A percentile compares a stretch with the other conserved stretches of the same genome.
These are phyloP conservation scores for Psilocybe cubensis DNA, from an alignment of 768 basidiomycete genomes.

Conservation along the genomic window DNA sequence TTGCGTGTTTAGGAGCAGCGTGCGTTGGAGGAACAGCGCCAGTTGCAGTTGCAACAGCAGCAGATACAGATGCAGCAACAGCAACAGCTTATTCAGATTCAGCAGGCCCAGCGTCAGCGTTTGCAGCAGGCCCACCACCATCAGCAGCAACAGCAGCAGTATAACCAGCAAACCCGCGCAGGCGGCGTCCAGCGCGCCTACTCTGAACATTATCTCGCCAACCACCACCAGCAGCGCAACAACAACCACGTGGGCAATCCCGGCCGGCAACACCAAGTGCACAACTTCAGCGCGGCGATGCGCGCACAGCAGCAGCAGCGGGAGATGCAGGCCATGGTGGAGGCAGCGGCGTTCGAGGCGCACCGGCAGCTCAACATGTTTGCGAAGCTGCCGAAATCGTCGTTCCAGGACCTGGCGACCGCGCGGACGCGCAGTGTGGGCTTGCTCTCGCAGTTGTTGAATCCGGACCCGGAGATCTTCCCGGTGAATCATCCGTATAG, in stretches of 20 bases:
- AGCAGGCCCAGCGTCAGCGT: slow-evolving; percentile 22
- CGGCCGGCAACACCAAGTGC: slow-evolving; percentile 14
- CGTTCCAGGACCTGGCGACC: slow-evolving; percentile 58
- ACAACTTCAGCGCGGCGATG: slow-evolving; percentile 8
- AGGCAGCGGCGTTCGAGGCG: slow-evolving; percentile 25
- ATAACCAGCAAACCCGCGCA: slow-evolving; percentile 14
- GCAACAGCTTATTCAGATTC: slow-evolving; percentile 11
- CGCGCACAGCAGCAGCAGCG: slow-evolving; percentile 11
- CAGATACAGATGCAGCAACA: slow-evolving; percentile 4
- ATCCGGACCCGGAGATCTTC: slow-evolving; percentile 67
- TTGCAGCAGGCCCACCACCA: slow-evolving; percentile 16
- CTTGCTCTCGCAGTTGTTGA: slow-evolving; percentile 68
- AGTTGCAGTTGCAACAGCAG: slow-evolving; percentile 14
- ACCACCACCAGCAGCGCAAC: slow-evolving; percentile 7
- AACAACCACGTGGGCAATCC: neutral
- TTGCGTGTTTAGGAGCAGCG: neutral
- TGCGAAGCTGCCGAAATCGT: slow-evolving; percentile 67
- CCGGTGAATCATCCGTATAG: slow-evolving; percentile 64
- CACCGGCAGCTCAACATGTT: slow-evolving; percentile 60
- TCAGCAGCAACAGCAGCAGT: slow-evolving; percentile 17
- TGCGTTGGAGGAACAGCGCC: slow-evolving; percentile 12
- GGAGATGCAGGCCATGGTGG: slow-evolving; percentile 17
- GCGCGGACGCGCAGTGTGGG: slow-evolving; percentile 48
- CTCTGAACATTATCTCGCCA: slow-evolving; percentile 27
- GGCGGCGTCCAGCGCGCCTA: slow-evolving; percentile 26